Base-by-base conservation (phyloP, 164 flowering plant genomes). In the Kalanchoe fedtschenkoi region DNA sequence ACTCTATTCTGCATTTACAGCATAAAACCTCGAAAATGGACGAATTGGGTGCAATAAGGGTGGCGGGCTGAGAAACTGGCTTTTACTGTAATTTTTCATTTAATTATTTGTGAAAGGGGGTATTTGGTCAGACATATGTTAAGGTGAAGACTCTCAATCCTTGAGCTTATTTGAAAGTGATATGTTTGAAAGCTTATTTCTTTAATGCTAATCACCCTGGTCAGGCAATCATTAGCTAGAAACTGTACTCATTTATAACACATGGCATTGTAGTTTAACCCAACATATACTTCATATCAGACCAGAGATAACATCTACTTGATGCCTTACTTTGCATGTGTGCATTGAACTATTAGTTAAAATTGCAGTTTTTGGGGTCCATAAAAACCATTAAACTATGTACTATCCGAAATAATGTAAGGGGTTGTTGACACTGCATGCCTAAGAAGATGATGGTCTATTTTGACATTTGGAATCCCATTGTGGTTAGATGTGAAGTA, bases 1-100 rank as follows among this genome's bases (percentile, higher is more conserved):
- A 16, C 15, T 34, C 17, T 62, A 53, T 32, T 26, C 29, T 60
- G 34, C 34, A 34, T 46, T 72, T 78, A 70, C 92, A 91, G 98
- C 96, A 89, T 71, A 92, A 83, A 77, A 82, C 88, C 81, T 81
- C 96, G 56, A 87, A 83, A 76, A 73, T 86, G 34, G 92, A 84
- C 65, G 93, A 89, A 66, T 68, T 86, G 66, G 93, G 93, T 65
- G 80, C 76, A 42, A 83, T 89, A 72, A 89, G 72, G 77, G 98
- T 87, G 68, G 91, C 86, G 9, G 89, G 95, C 69, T 87, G 81
- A 87, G 61, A 43, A 54, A 34, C 58, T 66, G 65, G 72, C 61
- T 62, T 58, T 62, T 68, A 61, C 26, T 67, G 29, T 64, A 59
- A 34, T 69, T 69, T 58, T 41, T 47, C 61, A 28, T 8, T 24